Base-by-base conservation (phyloP, 108 stramenopile species). In the Cyclotella choctawhatcheeana region DNA sequence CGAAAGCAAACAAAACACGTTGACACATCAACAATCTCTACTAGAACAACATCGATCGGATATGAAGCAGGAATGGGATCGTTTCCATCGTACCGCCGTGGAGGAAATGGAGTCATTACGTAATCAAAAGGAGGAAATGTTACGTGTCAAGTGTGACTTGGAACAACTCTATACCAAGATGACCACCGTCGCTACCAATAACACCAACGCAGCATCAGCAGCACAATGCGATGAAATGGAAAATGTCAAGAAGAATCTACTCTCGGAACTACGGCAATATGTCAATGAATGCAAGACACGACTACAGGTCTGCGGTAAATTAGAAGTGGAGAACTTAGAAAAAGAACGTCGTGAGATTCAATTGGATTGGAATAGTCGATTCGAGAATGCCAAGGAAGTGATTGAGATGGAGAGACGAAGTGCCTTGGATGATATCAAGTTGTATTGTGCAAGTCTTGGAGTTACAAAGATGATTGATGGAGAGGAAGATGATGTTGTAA, bases 291-390 rank as follows among this genome's bases (percentile, higher is more conserved):
- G 3, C 34, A 40, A 60, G 35, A 35, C 33, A 2, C 33, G 59
- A 5, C 2, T 60, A 37, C 37, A 60, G 20, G 35, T 60, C 40
- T 40, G 35, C 40, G 59, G 59, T 37, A 35, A 24, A 22, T n/a
- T 60, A 37, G 59, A 60, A 20, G 21, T 24, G 6, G 59, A 60
- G 2, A 20, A 34, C 8, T 60, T 60, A 22, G 37, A 60, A 20
- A 21, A 13, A 18, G 18, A 37, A 20, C 4, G 59, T 37, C 35
- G 18, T 3, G 37, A 10, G 7, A 20, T 18, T 5, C 20, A 43
- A 0, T 17, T 8, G 20, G 35, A 60, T 12, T 24, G 35, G 33
- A 34, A 17, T 40, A 3, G 2, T 6, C 21, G 35, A 18, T 20
- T 60, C 21, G 59, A 40, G 16, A 20, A 12, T 35, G 59, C 22